These are phyloP conservation scores for Starmerella cellae DNA, from an alignment of 805 yeast species.

Conservation along the genomic window DNA sequence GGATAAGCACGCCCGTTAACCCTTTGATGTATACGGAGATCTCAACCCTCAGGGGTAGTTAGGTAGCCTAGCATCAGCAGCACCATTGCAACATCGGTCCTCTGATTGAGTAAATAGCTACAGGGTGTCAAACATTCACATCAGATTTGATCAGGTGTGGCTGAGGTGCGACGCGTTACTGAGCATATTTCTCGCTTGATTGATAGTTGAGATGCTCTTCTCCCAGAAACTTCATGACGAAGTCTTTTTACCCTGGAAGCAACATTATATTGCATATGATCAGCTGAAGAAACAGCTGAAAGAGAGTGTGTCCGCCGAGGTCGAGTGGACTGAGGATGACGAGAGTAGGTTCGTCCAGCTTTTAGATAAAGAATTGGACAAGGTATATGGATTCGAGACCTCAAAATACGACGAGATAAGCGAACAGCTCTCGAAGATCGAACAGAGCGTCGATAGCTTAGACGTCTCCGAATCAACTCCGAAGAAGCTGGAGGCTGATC, in stretches of 20 bases:
- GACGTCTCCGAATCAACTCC: conserved; percentile 29
- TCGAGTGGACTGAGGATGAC: conserved; percentile 63
- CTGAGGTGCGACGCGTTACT: too few species aligned
- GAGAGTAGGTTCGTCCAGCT: conserved; percentile 71
- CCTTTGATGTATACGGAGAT: too few species aligned
- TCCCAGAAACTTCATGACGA: conserved; percentile 74
- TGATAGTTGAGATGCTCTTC: conserved; percentile 85
- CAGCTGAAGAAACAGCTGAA: conserved; percentile 73
- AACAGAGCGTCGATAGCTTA: conserved; percentile 37
- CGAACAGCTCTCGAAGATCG: conserved; percentile 50
- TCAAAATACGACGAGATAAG: conserved; percentile 57
- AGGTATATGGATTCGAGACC: conserved; percentile 77
- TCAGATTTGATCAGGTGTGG: too few species aligned
- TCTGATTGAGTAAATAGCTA: too few species aligned
- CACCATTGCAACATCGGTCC: too few species aligned
- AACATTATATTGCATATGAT: conserved; percentile 81
- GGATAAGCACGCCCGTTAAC: too few species aligned
- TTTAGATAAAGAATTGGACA: conserved; percentile 77
- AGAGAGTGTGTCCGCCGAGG: conserved; percentile 32
- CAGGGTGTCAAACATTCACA: too few species aligned
- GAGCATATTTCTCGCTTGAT: too few species aligned
- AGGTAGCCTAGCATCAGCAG: too few species aligned
- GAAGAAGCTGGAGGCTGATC: conserved; percentile 44
- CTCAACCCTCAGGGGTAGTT: too few species aligned
- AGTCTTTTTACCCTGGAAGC: conserved; percentile 79